Evolutionary conservation across 2,329 filamentous ascomycete genomes (phyloP).

Genomic region (Fusarium veterinarium): DNA sequence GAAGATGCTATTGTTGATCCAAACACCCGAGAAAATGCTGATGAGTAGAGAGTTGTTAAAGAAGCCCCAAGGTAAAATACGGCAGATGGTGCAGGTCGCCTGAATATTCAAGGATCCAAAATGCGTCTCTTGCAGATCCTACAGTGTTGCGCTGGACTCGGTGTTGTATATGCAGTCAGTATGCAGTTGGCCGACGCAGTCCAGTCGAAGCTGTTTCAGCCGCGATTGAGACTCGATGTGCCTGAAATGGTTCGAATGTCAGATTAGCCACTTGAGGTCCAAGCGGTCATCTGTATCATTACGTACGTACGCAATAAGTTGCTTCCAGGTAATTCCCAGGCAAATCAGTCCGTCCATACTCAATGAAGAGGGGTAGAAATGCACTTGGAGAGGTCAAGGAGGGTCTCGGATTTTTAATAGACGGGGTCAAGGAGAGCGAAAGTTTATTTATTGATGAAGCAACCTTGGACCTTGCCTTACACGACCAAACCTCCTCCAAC

Average conservation of each 20-base stretch:
- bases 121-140: not conserved
- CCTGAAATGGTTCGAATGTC: conserved; percentile 2
- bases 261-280: conserved; percentile 6
- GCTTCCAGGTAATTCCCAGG: not conserved
- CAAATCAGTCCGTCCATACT: not conserved
- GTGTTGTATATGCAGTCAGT: not conserved
- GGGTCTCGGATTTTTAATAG: not conserved
- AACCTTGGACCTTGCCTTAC: not conserved
- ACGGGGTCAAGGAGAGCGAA: not conserved
- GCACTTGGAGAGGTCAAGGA: not conserved
- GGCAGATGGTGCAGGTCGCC: not conserved
- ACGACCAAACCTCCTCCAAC: not conserved
- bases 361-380: not conserved
- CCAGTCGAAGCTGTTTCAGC: conserved; percentile 22
- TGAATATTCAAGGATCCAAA: not conserved
- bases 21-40: not conserved
- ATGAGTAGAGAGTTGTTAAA: not conserved
- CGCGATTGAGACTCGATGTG: conserved; percentile 19
- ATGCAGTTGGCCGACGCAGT: conserved; percentile 7
- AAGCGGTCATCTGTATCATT: not conserved
- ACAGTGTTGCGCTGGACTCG: not conserved
- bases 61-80: no score
- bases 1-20: conserved; percentile 23
- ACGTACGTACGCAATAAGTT: not conserved
- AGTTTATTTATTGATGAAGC: not conserved